Evolutionary conservation across 768 basidiomycete species (phyloP), one percentile per base, ranked within the genome.

Genomic region (Mycena olivaceomarginata): DNA sequence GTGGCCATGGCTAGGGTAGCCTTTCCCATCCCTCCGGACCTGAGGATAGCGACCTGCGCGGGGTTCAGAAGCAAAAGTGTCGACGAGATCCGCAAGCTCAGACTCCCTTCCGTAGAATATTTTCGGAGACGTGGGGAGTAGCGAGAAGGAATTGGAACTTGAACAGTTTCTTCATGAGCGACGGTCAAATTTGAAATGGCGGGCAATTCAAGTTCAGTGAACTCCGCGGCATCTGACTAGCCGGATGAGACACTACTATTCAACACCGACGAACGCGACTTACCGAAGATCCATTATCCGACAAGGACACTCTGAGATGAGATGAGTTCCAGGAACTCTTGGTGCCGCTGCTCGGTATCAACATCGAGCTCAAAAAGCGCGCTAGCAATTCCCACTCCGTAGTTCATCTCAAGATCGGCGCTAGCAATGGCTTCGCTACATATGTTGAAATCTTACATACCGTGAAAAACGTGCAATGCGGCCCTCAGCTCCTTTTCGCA

Each of bases 1-100:
- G 68, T 48, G 13, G 68, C 68, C 25, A 53, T 18, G 39, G 59
- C 64, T 5, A 75, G 56, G 7, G 74, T 41, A 6, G 66, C n/a
- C 69, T 74, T 74, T 7, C 67, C 73, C 43, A 45, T 45, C 43
- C 43, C 43, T 10, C 43, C 43, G 43, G 6, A 5, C 15, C 48
- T 18, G 7, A 51, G 12, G 15, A 16, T 51, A 16, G 48, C 16
- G 15, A 51, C 20, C 15, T 7, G 16, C 18, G 12, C 18, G 18
- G n/a, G 48, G 7, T 7, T 7, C 12, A 51, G 15, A 1, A 16
- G 7, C 16, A 16, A 51, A 2, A 18, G 48, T 11, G 11, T 45
- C 43, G 6, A 45, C 43, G 43, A 45, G 43, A 45, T 45, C 43
- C 43, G 1, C 43, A 15, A 45, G 43, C 43, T 51, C 15, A 20